Conservation (phyloP, 2,329 filamentous ascomycete genomes). For the Annulohypoxylon truncatum region DNA sequence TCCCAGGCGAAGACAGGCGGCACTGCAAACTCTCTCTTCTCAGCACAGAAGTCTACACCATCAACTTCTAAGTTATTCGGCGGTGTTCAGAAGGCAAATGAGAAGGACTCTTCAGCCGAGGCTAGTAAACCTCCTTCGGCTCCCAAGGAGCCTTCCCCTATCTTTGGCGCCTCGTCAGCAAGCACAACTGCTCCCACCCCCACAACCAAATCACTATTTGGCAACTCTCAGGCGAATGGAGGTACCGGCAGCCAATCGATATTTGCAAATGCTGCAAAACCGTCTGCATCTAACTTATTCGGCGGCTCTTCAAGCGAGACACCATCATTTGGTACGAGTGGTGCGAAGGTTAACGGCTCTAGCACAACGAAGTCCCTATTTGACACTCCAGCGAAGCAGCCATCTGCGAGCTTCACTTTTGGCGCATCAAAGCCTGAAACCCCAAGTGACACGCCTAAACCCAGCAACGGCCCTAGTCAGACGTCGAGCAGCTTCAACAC, state of each 20-base stretch:
- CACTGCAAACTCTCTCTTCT: constrained; percentile 42
- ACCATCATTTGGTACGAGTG: constrained; percentile 51
- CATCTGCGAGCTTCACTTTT: constrained; percentile 31
- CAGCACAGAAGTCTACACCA: constrained; percentile 35
- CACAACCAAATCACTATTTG: constrained; percentile 33
- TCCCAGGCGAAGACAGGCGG: constrained; percentile 39
- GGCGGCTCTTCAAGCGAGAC: constrained; percentile 46
- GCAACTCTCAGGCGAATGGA: constrained; percentile 20
- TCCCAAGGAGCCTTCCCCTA: constrained; percentile 19
- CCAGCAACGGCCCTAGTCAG: constrained; percentile 6
- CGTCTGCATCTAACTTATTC: constrained; percentile 39
- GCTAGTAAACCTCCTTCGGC: constrained; percentile 18
- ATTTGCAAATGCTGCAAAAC: constrained; percentile 38
- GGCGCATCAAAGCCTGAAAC: constrained; percentile 26
- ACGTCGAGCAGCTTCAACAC: constrained; percentile 37
- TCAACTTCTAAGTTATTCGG: constrained; percentile 36
- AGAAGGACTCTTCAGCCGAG: constrained; percentile 24
- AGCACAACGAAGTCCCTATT: constrained; percentile 54
- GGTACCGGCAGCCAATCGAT: constrained; percentile 12
- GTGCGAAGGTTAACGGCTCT: constrained; percentile 47
- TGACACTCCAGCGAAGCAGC: constrained; percentile 48
- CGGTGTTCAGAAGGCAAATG: constrained; percentile 18
- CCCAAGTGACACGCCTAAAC: constrained; percentile 15
- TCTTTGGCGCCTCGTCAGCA: constrained; percentile 25
- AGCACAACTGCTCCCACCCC: constrained; percentile 29